phyloP scores from a whole-genome alignment of 441 rosid genomes.

The Jatropha multifida region DNA sequence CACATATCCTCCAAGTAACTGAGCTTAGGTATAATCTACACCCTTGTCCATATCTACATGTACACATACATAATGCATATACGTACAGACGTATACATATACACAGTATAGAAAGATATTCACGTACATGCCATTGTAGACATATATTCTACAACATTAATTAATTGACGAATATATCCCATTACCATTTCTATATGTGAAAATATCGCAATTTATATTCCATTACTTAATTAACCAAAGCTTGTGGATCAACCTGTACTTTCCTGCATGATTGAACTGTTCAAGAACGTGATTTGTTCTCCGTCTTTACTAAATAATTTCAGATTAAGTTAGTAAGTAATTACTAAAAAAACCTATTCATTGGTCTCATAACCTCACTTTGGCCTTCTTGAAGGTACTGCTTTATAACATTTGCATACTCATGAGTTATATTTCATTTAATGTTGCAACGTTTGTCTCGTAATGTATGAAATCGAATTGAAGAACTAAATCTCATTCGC shows the following conservation, averaged over 20 bases:
- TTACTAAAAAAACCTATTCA: slow-evolving; percentile 11
- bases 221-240: slow-evolving; percentile 8
- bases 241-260: slow-evolving; percentile 2
- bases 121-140: no score
- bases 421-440: no score
- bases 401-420: background rate
- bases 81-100: no score
- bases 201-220: slow-evolving; percentile 11
- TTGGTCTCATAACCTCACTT: slow-evolving; percentile 12
- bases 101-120: no score
- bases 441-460: no score
- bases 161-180: slow-evolving; percentile 26
- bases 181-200: slow-evolving; percentile 13
- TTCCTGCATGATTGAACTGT: slow-evolving; percentile 25
- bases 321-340: background rate
- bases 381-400: background rate
- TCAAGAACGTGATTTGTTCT: slow-evolving; percentile 35
- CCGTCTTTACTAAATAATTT: slow-evolving; percentile 21
- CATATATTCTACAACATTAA: no score
- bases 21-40: no score
- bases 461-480: no score
- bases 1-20: background rate
- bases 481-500: no score
- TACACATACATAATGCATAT: no score
- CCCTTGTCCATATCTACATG: no score